Conservation (phyloP, 495 filamentous ascomycete genomes). For the Hyaloscypha bicolor region DNA sequence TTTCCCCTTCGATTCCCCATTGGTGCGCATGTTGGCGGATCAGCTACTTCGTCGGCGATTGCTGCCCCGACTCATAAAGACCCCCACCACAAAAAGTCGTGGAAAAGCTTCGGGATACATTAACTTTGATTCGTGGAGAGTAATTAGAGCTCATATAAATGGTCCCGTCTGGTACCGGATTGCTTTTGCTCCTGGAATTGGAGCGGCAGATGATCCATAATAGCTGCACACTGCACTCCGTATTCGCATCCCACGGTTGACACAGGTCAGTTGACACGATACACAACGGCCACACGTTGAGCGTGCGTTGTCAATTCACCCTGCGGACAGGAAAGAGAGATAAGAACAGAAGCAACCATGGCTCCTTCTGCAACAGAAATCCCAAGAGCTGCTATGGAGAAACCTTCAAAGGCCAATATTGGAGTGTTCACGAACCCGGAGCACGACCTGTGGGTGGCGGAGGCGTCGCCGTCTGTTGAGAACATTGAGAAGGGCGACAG, state of each 20-base stretch:
- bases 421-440: slow-evolving; percentile 92
- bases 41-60: slow-evolving; percentile 13
- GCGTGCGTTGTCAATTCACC: slow-evolving; percentile 5
- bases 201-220: neutral
- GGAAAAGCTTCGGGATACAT: slow-evolving; percentile 3
- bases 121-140: slow-evolving; percentile 13
- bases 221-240: neutral
- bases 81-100: slow-evolving; percentile 5
- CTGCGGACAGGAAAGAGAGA: neutral
- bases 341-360: slow-evolving; percentile 20
- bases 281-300: neutral
- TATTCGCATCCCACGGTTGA: neutral
- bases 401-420: slow-evolving; percentile 74
- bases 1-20: neutral
- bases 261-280: slow-evolving; percentile 23
- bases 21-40: neutral
- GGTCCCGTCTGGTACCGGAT: neutral
- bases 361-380: slow-evolving; percentile 30
- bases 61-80: slow-evolving; percentile 13
- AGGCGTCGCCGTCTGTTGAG: slow-evolving; percentile 73
- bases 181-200: neutral
- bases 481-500: slow-evolving; percentile 68
- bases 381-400: slow-evolving; percentile 16
- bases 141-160: neutral
- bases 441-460: slow-evolving; percentile 88